Base-by-base conservation (phyloP, 2,329 filamentous ascomycete genomes). In the Verticillium nonalfalfae region DNA sequence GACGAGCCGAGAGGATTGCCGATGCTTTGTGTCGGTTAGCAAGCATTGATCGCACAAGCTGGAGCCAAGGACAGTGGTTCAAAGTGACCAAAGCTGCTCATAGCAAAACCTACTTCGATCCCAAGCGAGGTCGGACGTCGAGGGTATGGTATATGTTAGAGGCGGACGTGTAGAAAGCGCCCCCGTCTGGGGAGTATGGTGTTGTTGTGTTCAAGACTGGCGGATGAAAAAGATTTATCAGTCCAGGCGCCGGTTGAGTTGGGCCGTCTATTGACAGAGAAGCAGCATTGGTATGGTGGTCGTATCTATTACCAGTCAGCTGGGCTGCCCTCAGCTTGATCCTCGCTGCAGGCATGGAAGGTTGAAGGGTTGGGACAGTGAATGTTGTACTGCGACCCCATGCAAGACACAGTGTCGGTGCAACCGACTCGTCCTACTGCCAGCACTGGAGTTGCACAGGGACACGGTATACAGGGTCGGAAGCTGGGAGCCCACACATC, bases 91-190 rank as follows among this genome's bases (percentile, higher is more conserved):
- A 40, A 18, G 9, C 6, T 26, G 9, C 6, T 26, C n/a, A 15
- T 33, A 33, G 52, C 55, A 66, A 62, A 61, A 82, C 82, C 67
- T 81, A 86, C 83, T 77, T 83, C 68, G 81, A 80, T 69, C 76
- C 78, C 69, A 85, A 74, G 69, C 82, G 80, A 69, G 81, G 75
- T 72, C 83, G 80, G 68, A 80, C 75, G 74, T 85, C 82, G 64
- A 85, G 74, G 67, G 73, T 74, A 56, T 80, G 71, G 67, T 80
- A 82, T 66, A 81, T 69, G 66, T 76, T 75, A 64, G 78, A 71
- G 61, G 75, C 70, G 63, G 74, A 70, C 60, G 77, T 75, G 70
- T 83, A 85, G 71, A 82, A 84, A 62, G 76, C 72, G 66, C 73
- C 71, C 67, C 72, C 75, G 68, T 85, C 82, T 65, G 81, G 73